These are phyloP conservation scores for Hypoxylon sp. DNA, from an alignment of 2,329 filamentous ascomycete species.

Conservation along the genomic window DNA sequence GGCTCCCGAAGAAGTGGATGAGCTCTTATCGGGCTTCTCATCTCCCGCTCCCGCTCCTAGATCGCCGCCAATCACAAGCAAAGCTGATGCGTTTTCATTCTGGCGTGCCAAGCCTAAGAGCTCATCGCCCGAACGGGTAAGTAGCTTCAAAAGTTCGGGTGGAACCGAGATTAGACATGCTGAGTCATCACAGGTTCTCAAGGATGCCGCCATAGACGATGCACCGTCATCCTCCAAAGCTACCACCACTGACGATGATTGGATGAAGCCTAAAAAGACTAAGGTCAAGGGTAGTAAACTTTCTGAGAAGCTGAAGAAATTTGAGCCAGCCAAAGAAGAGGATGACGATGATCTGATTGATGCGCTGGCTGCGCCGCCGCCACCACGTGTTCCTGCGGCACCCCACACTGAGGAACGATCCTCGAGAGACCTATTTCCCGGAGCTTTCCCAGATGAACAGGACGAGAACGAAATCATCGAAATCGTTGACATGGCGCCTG, in stretches of 20 bases:
- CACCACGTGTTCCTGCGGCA: conserved; percentile 55
- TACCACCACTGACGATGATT: conserved; percentile 54
- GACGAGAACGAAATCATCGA: conserved; percentile 63
- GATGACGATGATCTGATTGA: conserved; percentile 55
- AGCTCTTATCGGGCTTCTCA: conserved; percentile 49
- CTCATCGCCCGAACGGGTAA: conserved; percentile 55
- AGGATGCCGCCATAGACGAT: conserved; percentile 61
- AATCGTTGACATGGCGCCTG: conserved; percentile 65
- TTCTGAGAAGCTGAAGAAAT: conserved; percentile 70
- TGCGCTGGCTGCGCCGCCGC: conserved; percentile 57
- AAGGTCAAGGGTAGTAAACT: conserved; percentile 64
- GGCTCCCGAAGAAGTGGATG: conserved; percentile 51
- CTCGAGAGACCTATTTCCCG: conserved; percentile 54
- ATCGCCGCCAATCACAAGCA: conserved; percentile 12
- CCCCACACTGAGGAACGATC: conserved; percentile 56
- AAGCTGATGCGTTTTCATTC: conserved; percentile 66
- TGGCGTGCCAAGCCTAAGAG: conserved; percentile 65
- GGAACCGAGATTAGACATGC: conserved; percentile 62
- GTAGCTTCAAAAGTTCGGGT: conserved; percentile 49
- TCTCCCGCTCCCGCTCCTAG: conserved; percentile 41
- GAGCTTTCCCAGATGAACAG: conserved; percentile 53
- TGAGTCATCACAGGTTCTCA: conserved; percentile 66
- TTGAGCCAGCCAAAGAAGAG: conserved; percentile 63
- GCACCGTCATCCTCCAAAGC: conserved; percentile 58
- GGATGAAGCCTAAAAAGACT: conserved; percentile 65